phyloP scores from a whole-genome alignment of 345 rosid species.

The Noccaea bulbosa region DNA sequence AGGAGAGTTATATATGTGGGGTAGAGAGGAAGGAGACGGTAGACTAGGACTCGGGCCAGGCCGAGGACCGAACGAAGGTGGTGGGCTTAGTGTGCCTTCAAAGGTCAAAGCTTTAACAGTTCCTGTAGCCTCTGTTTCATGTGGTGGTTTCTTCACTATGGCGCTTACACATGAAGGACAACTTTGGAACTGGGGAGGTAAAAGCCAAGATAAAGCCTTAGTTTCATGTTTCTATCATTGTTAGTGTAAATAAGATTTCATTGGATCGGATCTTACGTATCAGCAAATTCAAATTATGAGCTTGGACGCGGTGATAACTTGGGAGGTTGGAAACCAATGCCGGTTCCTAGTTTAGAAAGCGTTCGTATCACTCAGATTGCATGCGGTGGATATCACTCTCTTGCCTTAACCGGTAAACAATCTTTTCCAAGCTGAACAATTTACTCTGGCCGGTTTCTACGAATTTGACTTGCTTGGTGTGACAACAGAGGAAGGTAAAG shows the following conservation, averaged over 20 bases:
- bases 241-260: background rate
- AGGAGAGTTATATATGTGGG: conserved; percentile 92
- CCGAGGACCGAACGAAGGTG: conserved; percentile 90
- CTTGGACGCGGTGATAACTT: conserved; percentile 84
- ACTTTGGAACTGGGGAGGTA: conserved; percentile 97
- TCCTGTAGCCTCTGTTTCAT: conserved; percentile 72
- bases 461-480: conserved; percentile 21
- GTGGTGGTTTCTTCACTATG: conserved; percentile 93
- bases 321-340: conserved; percentile 90
- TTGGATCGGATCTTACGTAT: conserved; percentile 8
- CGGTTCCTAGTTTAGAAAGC: conserved; percentile 62
- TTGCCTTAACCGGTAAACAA: conserved; percentile 78
- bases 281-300: conserved; percentile 92
- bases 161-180: conserved; percentile 76
- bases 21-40: conserved; percentile 96
- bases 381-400: conserved; percentile 90
- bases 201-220: background rate
- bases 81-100: conserved; percentile 89
- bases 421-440: conserved; percentile 13
- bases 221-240: conserved; percentile 7
- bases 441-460: conserved; percentile 7
- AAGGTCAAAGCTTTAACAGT: conserved; percentile 67
- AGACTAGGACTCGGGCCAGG: conserved; percentile 94
- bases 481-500: conserved; percentile 74
- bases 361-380: conserved; percentile 70